phyloP scores from a whole-genome alignment of 2,329 filamentous ascomycete genomes.

The Clonostachys rhizophaga region DNA sequence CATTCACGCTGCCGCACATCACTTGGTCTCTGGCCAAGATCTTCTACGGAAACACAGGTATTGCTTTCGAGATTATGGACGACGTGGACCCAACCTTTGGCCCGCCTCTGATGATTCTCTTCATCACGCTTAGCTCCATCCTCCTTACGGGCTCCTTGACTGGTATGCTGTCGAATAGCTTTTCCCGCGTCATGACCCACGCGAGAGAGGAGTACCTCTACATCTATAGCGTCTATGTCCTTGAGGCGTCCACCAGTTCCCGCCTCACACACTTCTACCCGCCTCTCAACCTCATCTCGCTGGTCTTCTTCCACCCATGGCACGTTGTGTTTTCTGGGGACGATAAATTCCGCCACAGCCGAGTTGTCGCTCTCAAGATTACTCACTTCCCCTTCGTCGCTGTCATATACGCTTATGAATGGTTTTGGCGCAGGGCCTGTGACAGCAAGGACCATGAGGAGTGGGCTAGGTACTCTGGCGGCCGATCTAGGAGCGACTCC shows the following conservation, averaged over 20 bases:
- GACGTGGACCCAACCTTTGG: constrained; percentile 54
- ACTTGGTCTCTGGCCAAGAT: constrained; percentile 74
- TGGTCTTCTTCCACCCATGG: constrained; percentile 67
- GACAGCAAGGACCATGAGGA: constrained; percentile 21
- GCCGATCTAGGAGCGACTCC: constrained; percentile 1
- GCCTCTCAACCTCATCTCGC: constrained; percentile 68
- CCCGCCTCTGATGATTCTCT: constrained; percentile 64
- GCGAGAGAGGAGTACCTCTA: constrained; percentile 74
- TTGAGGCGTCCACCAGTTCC: constrained; percentile 64
- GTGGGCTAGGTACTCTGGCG: not conserved
- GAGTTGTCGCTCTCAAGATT: constrained; percentile 55
- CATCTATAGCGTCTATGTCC: constrained; percentile 63
- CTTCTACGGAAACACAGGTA: constrained; percentile 71
- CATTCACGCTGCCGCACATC: constrained; percentile 63
- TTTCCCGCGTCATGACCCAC: constrained; percentile 59
- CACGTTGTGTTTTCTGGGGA: constrained; percentile 63
- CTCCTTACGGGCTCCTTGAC: constrained; percentile 75
- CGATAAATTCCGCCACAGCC: constrained; percentile 53
- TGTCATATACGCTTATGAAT: constrained; percentile 65
- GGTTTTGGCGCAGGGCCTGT: constrained; percentile 30
- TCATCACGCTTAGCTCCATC: constrained; percentile 73
- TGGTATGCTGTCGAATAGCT: constrained; percentile 72
- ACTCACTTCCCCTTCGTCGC: constrained; percentile 65
- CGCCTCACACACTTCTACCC: constrained; percentile 67
- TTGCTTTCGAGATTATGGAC: constrained; percentile 67